These are phyloP conservation scores for Datura wrightii DNA, from an alignment of 257 asterid species.

Conservation along the genomic window DNA sequence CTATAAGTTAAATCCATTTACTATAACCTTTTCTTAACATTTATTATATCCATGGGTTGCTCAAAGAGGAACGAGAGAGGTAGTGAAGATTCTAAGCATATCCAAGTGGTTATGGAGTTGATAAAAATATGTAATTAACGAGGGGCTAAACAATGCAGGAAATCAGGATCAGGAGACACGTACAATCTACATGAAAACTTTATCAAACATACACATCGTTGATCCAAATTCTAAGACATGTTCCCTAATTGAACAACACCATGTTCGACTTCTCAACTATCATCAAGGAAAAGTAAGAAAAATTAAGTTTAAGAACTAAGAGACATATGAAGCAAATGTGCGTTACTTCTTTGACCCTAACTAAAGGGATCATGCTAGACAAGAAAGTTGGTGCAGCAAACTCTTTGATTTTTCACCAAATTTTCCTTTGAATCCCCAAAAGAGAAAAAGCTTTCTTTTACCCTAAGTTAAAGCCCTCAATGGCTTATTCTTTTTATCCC, in stretches of 20 bases:
- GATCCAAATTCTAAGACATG: constrained; percentile 25
- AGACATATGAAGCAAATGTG: not conserved
- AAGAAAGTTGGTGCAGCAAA: constrained; percentile 73
- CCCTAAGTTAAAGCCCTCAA: constrained; percentile 25
- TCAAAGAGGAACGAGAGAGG: not conserved
- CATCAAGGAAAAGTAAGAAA: not conserved
- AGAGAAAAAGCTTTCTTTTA: constrained; percentile 27
- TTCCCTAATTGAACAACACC: constrained; percentile 18
- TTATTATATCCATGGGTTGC: not conserved
- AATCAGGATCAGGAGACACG: constrained; percentile 4
- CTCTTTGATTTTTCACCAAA: constrained; percentile 50
- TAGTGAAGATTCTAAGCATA: not conserved
- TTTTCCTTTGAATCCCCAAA: constrained; percentile 33
- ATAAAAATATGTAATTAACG: not conserved
- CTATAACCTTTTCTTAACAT: no score
- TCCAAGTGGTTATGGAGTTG: not conserved
- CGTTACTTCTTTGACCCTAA: no score
- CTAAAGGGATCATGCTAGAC: constrained; percentile 47
- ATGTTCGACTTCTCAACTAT: not conserved
- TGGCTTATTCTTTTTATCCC: constrained; percentile 16
- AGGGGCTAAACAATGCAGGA: not conserved
- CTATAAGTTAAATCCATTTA: not conserved
- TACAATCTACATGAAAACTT: not conserved
- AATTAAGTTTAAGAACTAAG: not conserved
- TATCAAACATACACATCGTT: not conserved